phyloP scores from a whole-genome alignment of 176 grass and related monocot genomes.

The Panicum miliaceum region DNA sequence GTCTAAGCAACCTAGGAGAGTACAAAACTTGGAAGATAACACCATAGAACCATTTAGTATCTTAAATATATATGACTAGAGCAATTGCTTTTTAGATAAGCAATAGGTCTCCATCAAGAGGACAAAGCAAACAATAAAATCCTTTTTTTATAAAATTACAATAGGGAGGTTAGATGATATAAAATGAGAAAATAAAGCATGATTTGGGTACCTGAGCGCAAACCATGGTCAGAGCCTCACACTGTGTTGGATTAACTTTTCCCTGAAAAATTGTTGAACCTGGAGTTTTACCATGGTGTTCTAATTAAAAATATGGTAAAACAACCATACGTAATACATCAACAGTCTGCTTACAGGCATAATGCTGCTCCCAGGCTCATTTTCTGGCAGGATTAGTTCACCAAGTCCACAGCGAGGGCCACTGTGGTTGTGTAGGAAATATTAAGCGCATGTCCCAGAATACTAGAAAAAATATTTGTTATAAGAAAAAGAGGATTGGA shows the following conservation, averaged over 20 bases:
- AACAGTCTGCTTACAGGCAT: slow-evolving; percentile 78
- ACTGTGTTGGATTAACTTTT: slow-evolving; percentile 98
- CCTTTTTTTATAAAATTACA: slow-evolving; percentile 1
- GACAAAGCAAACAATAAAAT: slow-evolving; percentile 27
- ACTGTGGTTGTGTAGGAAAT: slow-evolving; percentile 52
- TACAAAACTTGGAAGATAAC: background rate
- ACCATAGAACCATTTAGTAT: background rate
- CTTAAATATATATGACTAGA: slow-evolving; percentile 11
- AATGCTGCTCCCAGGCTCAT: slow-evolving; percentile 99
- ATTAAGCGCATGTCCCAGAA: slow-evolving; percentile 17
- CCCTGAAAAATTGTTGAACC: slow-evolving; percentile 63
- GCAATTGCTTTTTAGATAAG: slow-evolving; percentile 1
- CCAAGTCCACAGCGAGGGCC: slow-evolving; percentile 97
- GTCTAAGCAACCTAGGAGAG: background rate
- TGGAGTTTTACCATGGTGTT: background rate
- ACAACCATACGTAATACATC: slow-evolving; percentile 19
- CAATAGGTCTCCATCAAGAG: slow-evolving; percentile 21
- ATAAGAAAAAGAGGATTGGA: background rate
- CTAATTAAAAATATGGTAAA: background rate
- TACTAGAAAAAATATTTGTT: background rate
- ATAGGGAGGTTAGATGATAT: slow-evolving; percentile 18
- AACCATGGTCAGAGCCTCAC: slow-evolving; percentile 98
- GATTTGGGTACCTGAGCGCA: slow-evolving; percentile 78
- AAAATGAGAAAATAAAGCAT: slow-evolving; percentile 23
- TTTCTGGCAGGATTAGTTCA: slow-evolving; percentile 96